Percentiles rank a stretch among this genome's conserved stretches.
Evolutionary conservation across 1,139 yeast genomes (phyloP).

Genomic region (Pichia sp.): DNA sequence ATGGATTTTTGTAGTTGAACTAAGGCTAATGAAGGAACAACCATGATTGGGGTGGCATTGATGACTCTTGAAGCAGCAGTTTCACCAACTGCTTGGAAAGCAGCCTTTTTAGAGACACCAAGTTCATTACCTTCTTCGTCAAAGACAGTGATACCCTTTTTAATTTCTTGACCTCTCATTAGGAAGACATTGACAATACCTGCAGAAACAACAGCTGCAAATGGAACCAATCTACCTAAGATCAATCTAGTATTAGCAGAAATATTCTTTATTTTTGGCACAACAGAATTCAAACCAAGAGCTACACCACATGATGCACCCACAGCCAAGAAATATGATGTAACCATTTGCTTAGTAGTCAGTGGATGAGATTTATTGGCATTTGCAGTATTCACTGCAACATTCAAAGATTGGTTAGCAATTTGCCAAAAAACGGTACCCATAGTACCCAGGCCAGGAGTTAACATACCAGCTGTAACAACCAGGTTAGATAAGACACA

Average conservation of each 20-base stretch:
- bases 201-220: constrained; percentile 96
- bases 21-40: constrained; percentile 78
- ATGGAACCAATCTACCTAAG: constrained; percentile 83
- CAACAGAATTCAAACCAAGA: constrained; percentile 79
- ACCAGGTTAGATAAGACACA: constrained; percentile 89
- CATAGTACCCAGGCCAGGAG: constrained; percentile 81
- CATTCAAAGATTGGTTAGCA: constrained; percentile 92
- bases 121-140: constrained; percentile 58
- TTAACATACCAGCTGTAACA: constrained; percentile 95
- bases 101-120: constrained; percentile 82
- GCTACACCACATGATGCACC: constrained; percentile 95
- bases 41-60: constrained; percentile 97
- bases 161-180: constrained; percentile 92
- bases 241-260: constrained; percentile 62
- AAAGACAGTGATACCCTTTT: constrained; percentile 71
- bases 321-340: constrained; percentile 82
- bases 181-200: constrained; percentile 90
- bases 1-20: constrained; percentile 65
- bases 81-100: constrained; percentile 88
- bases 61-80: constrained; percentile 93
- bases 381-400: constrained; percentile 92
- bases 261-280: constrained; percentile 66
- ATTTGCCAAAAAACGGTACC: constrained; percentile 97
- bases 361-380: constrained; percentile 93
- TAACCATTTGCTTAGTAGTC: constrained; percentile 63